These are phyloP conservation scores for Euphorbia corollata DNA, from an alignment of 441 rosid genomes.

Conservation along the genomic window DNA sequence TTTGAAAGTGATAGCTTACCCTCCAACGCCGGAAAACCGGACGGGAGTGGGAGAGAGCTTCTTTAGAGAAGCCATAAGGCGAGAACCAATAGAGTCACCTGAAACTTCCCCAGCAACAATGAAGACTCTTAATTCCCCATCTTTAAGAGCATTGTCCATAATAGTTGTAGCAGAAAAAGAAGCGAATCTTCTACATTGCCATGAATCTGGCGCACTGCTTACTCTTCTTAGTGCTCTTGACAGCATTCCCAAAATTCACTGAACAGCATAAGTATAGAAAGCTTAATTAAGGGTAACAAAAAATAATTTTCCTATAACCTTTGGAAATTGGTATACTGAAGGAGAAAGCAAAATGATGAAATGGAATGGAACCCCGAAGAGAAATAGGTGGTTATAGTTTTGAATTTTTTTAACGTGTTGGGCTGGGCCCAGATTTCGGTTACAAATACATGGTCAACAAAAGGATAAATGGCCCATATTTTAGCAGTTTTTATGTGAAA, in stretches of 20 bases:
- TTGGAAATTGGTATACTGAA: not conserved
- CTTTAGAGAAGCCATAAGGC: slow-evolving; percentile 75
- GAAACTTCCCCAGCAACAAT: slow-evolving; percentile 81
- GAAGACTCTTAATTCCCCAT: slow-evolving; percentile 71
- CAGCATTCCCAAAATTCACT: slow-evolving; percentile 11
- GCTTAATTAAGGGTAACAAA: not conserved
- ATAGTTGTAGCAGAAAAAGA: slow-evolving; percentile 36
- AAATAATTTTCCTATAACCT: not conserved
- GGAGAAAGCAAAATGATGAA: not conserved
- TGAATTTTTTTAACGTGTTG: not conserved
- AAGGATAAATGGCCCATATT: too few relatives aligned
- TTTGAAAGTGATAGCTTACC: slow-evolving; percentile 38
- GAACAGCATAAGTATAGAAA: not conserved
- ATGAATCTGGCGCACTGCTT: slow-evolving; percentile 8
- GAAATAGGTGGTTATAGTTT: too few relatives aligned
- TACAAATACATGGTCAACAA: not conserved
- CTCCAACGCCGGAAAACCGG: slow-evolving; percentile 81
- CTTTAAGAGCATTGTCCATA: slow-evolving; percentile 38
- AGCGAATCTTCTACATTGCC: slow-evolving; percentile 26
- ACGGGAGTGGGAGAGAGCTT: slow-evolving; percentile 56
- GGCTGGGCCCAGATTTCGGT: not conserved
- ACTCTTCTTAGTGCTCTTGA: slow-evolving; percentile 6
- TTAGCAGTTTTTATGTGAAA: too few relatives aligned
- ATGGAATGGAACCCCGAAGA: too few relatives aligned
- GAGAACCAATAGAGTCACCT: slow-evolving; percentile 73